A percentile compares a stretch with the other conserved stretches of the same genome.
Evolutionary conservation across 495 filamentous ascomycete genomes (phyloP).

Genomic region (Podospora pseudocomata): DNA sequence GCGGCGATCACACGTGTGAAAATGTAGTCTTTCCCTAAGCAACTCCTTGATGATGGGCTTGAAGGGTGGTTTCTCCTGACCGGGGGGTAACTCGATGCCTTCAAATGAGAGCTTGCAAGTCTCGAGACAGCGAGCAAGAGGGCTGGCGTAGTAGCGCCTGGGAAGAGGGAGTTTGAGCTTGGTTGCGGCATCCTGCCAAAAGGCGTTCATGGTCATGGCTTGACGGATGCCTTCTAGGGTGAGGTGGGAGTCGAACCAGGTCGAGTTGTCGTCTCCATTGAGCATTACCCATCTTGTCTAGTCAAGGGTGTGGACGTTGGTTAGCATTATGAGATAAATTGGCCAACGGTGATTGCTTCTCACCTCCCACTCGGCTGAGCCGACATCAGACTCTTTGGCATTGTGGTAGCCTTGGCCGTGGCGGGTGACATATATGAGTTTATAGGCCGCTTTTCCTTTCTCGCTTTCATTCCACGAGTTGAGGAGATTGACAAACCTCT

Average conservation of each 20-base stretch:
- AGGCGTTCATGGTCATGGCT: slow-evolving; percentile 57
- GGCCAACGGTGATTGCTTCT: too few species aligned
- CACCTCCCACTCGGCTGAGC: slow-evolving; percentile 34
- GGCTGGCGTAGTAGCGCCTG: slow-evolving; percentile 64
- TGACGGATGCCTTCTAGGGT: slow-evolving; percentile 58
- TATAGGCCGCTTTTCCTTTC: slow-evolving; percentile 25
- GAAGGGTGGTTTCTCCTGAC: slow-evolving; percentile 44
- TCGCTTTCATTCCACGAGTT: slow-evolving; percentile 24
- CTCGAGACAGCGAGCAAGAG: slow-evolving; percentile 62
- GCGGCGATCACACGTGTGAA: slow-evolving; percentile 78
- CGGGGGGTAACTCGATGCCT: slow-evolving; percentile 40
- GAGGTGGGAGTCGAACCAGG: slow-evolving; percentile 69
- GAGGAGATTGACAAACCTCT: slow-evolving; percentile 32
- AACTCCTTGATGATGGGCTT: slow-evolving; percentile 64
- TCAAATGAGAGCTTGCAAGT: slow-evolving; percentile 62
- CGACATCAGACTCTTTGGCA: slow-evolving; percentile 35
- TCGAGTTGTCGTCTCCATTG: slow-evolving; percentile 60
- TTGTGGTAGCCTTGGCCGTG: slow-evolving; percentile 41
- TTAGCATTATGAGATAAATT: too few species aligned
- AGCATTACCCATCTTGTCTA: slow-evolving; percentile 63
- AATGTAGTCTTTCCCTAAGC: slow-evolving; percentile 66
- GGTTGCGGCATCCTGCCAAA: slow-evolving; percentile 57
- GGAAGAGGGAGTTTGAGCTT: slow-evolving; percentile 59
- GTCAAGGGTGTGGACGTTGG: background rate
- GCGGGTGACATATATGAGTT: slow-evolving; percentile 34